Evolutionary conservation across 2,329 filamentous ascomycete species (phyloP).

Genomic region (Colletotrichum tabaci): DNA sequence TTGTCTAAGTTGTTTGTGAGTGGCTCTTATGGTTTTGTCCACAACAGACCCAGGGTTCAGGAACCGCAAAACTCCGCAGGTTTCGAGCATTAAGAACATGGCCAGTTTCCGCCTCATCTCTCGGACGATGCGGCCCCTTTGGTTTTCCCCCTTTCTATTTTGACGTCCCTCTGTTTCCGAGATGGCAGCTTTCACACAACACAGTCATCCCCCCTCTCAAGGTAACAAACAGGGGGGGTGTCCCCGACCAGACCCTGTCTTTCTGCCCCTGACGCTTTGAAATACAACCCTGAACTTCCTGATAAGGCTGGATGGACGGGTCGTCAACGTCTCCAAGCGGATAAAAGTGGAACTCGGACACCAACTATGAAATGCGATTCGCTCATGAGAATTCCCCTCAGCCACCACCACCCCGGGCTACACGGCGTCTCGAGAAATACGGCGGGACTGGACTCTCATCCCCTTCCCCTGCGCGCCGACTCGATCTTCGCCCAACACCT

Average conservation of each 20-base stretch:
- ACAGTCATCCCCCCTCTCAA: constrained; percentile 1
- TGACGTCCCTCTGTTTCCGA: constrained; percentile 1
- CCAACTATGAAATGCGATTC: constrained; percentile 27
- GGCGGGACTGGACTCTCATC: not conserved
- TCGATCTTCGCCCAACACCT: constrained; percentile 10
- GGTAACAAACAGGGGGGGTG: constrained; percentile 10
- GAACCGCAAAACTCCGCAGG: constrained; percentile 16
- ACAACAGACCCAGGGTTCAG: constrained; percentile 5
- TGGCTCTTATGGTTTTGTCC: constrained; percentile 12
- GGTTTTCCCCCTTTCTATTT: not conserved
- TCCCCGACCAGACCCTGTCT: constrained; percentile 19
- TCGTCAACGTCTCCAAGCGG: constrained; percentile 11
- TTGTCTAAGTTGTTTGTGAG: constrained; percentile 1
- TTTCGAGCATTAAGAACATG: constrained; percentile 10
- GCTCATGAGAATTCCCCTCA: constrained; percentile 32
- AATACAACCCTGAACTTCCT: constrained; percentile 3
- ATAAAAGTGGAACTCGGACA: constrained; percentile 13
- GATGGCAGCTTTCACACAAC: constrained; percentile 25
- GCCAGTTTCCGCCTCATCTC: constrained; percentile 5
- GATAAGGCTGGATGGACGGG: constrained; percentile 24
- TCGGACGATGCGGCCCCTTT: not conserved
- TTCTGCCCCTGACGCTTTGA: constrained; percentile 13
- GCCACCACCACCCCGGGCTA: constrained; percentile 17
- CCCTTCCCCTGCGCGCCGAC: not conserved
- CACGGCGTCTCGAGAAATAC: constrained; percentile 26